Evolutionary conservation across 352 stramenopile species (phyloP).

Genomic region (Thraustotheca clavata): DNA sequence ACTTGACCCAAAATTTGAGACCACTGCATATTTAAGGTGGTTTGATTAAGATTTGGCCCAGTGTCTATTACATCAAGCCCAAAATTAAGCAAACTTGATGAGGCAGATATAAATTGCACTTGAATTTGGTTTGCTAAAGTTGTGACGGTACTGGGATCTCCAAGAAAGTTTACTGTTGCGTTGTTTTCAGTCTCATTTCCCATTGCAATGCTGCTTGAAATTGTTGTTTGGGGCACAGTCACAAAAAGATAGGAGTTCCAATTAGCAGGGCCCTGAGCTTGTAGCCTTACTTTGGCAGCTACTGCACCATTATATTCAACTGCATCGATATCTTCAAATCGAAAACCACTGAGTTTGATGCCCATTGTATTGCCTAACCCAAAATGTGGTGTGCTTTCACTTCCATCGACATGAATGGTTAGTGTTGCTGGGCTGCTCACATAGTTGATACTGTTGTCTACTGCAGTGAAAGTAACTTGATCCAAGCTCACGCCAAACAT

Average conservation of each 20-base stretch:
- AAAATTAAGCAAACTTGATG: not conserved
- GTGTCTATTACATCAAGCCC: conserved; percentile 4
- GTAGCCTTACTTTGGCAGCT: not conserved
- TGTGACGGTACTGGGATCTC: not conserved
- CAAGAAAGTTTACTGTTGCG: not conserved
- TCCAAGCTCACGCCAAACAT: not conserved
- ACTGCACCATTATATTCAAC: conserved; percentile 9
- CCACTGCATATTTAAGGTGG: not conserved
- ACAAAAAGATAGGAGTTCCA: not conserved
- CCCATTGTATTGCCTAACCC: not conserved
- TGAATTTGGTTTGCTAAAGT: not conserved
- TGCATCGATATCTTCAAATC: conserved; percentile 18
- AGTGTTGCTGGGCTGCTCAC: not conserved
- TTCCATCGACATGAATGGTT: not conserved
- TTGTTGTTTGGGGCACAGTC: not conserved
- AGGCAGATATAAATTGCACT: not conserved
- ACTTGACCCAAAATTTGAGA: not conserved
- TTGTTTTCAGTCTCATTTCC: not conserved
- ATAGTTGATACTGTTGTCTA: not conserved
- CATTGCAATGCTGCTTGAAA: not conserved
- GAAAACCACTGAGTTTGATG: not conserved
- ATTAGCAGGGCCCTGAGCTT: not conserved
- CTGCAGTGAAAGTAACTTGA: not conserved
- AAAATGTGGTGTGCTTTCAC: not conserved
- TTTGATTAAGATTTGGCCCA: not conserved